Percentiles rank a stretch among this genome's conserved stretches.
phyloP scores from a whole-genome alignment of 1,284 basidiomycete genomes.

The Papiliotrema terrestris region DNA sequence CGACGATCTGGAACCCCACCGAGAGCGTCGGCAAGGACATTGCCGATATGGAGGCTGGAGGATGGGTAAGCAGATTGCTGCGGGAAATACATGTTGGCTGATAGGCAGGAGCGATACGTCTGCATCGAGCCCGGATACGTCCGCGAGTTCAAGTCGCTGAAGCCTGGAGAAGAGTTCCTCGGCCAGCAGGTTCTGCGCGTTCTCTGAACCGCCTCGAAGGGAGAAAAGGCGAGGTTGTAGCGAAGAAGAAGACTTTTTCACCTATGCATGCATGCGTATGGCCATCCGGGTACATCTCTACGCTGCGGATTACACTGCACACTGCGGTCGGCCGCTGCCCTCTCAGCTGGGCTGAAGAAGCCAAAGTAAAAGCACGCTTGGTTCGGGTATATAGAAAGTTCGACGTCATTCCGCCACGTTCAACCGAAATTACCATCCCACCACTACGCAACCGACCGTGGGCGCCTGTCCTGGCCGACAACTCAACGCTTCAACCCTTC shows the following conservation, averaged over 20 bases:
- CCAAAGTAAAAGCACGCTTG: not conserved
- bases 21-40: constrained; percentile 65
- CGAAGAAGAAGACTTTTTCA: no score
- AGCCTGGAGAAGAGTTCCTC: constrained; percentile 64
- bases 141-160: constrained; percentile 50
- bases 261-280: not conserved
- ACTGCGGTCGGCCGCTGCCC: no score
- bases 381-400: not conserved
- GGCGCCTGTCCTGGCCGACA: no score
- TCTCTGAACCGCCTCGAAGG: constrained; percentile 18
- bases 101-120: constrained; percentile 64
- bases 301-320: not conserved
- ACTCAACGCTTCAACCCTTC: not conserved
- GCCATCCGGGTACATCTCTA: not conserved
- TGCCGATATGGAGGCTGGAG: constrained; percentile 76
- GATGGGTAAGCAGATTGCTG: constrained; percentile 61
- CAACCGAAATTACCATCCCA: no score
- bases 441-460: not conserved
- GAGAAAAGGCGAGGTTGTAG: not conserved
- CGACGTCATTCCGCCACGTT: constrained; percentile 1
- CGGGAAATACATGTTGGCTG: not conserved
- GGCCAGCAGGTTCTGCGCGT: constrained; percentile 64
- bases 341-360: no score
- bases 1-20: constrained; percentile 75
- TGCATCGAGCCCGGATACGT: constrained; percentile 86